phyloP scores from a whole-genome alignment of 2,329 filamentous ascomycete genomes.

The Penicillium sp. region DNA sequence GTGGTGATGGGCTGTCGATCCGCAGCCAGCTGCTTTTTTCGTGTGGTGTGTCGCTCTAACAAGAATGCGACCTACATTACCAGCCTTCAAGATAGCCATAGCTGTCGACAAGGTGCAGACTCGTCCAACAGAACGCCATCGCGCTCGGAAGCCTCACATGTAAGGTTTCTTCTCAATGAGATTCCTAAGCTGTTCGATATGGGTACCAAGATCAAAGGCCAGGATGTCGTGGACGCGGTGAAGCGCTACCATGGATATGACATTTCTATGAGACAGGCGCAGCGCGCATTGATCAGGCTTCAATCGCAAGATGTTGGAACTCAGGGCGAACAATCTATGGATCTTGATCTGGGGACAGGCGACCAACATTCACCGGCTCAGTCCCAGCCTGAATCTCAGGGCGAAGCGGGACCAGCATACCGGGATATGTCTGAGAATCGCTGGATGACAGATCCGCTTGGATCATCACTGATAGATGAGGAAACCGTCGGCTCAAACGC shows the following conservation, averaged over 20 bases:
- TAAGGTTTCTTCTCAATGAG: slow-evolving; percentile 35
- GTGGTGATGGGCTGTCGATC: slow-evolving; percentile 40
- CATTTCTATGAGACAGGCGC: slow-evolving; percentile 37
- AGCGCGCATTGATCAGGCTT: slow-evolving; percentile 34
- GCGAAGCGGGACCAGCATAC: slow-evolving; percentile 23
- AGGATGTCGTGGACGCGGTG: slow-evolving; percentile 38
- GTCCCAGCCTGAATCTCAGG: slow-evolving; percentile 23
- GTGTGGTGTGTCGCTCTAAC: slow-evolving; percentile 38
- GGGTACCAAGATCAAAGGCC: slow-evolving; percentile 33
- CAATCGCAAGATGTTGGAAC: slow-evolving; percentile 27
- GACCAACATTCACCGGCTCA: slow-evolving; percentile 25
- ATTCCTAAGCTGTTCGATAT: slow-evolving; percentile 40
- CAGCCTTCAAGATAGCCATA: slow-evolving; percentile 37
- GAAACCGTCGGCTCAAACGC: slow-evolving; percentile 22
- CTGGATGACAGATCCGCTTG: slow-evolving; percentile 31
- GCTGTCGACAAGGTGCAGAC: slow-evolving; percentile 29
- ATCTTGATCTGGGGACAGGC: slow-evolving; percentile 22
- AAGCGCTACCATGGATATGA: slow-evolving; percentile 40
- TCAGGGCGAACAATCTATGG: slow-evolving; percentile 20
- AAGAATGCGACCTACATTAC: slow-evolving; percentile 40
- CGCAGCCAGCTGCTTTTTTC: slow-evolving; percentile 36
- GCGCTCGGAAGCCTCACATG: slow-evolving; percentile 39
- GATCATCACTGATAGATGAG: slow-evolving; percentile 24
- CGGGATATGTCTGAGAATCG: slow-evolving; percentile 27
- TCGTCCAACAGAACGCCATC: slow-evolving; percentile 31